Base-by-base conservation (phyloP, 768 basidiomycete species). In the Clathrus columnatus region DNA sequence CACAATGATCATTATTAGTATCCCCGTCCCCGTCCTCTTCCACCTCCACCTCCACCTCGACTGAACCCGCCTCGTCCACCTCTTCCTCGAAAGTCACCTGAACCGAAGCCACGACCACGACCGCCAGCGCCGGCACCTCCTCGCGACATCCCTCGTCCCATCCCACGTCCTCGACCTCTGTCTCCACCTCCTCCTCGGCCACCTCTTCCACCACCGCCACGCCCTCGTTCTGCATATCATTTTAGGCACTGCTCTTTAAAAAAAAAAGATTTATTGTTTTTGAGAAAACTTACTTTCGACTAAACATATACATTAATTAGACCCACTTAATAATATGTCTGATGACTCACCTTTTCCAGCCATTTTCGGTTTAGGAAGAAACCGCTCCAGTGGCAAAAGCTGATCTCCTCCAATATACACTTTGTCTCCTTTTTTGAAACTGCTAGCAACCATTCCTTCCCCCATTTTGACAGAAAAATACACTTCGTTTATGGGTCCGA, bases 401-500 rank as follows among this genome's bases (percentile, higher is more conserved):
- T 97, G 98, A 74, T 99, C 96, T n/a, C 86, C 85, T 41, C 83
- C 90, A 65, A 99, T 97, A 69, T 90, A 99, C 44, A 99, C 90
- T 68, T 95, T 97, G 74, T 99, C 96, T 45, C 96, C 96, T 65
- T 87, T 90, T 73, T 95, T 89, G 73, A 99, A 99, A 68, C 90
- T 92, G 61, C 74, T 85, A 7, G 96, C 94, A 48, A 94, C 82
- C 85, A 98, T 92, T 28, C 96, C 96, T 56, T 89, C 85, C 18
- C 85, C 82, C 87, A 97, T 96, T 75, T 98, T 99, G 61, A 99
- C 80, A 2, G 93, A 94, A 67, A 99, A 98, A 71, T 83, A 98
- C 57, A 98, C 93, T 68, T 98, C 92, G 67, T 96, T 99, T 69
- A 99, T 94, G 16, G 96, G 95, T 2, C 96, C 96, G n/a, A 99